Percentiles rank a stretch among this genome's conserved stretches.
phyloP scores from a whole-genome alignment of 768 basidiomycete genomes.

The Kwoniella pini region DNA sequence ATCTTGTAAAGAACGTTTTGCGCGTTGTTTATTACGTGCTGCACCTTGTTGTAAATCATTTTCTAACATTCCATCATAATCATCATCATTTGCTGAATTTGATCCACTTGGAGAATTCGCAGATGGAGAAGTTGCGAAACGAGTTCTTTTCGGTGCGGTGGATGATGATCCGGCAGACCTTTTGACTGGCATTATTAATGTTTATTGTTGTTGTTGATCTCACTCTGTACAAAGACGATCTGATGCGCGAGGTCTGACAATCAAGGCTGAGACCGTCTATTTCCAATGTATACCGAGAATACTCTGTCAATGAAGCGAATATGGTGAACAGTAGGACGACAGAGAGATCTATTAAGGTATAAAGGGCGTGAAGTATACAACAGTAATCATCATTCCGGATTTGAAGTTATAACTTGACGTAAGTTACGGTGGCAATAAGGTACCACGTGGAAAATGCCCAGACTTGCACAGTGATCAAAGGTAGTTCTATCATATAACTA shows the following conservation, averaged over 20 bases:
- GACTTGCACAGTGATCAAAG: not conserved
- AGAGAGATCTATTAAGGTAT: no score
- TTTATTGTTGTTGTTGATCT: no score
- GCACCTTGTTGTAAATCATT: conserved; percentile 45
- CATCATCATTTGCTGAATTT: not conserved
- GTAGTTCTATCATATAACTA: not conserved
- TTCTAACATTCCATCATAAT: conserved; percentile 40
- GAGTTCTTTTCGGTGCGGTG: conserved; percentile 29
- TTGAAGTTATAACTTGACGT: no score
- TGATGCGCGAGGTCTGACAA: no score
- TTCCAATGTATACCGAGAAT: no score
- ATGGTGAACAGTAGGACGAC: no score
- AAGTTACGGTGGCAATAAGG: not conserved
- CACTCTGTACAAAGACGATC: no score
- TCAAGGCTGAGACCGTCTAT: no score
- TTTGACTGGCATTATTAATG: conserved; percentile 40
- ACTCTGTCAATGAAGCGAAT: no score
- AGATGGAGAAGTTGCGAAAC: conserved; percentile 28
- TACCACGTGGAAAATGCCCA: not conserved
- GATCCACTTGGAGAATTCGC: conserved; percentile 1
- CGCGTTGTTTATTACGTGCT: conserved; percentile 55
- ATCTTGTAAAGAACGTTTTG: conserved; percentile 71
- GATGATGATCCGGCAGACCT: conserved; percentile 24
- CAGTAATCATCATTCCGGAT: no score
- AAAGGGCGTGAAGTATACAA: no score